A percentile compares a stretch with the other conserved stretches of the same genome.
These are phyloP conservation scores for Yarrowia bubula DNA, from an alignment of 805 yeast species.

Conservation along the genomic window DNA sequence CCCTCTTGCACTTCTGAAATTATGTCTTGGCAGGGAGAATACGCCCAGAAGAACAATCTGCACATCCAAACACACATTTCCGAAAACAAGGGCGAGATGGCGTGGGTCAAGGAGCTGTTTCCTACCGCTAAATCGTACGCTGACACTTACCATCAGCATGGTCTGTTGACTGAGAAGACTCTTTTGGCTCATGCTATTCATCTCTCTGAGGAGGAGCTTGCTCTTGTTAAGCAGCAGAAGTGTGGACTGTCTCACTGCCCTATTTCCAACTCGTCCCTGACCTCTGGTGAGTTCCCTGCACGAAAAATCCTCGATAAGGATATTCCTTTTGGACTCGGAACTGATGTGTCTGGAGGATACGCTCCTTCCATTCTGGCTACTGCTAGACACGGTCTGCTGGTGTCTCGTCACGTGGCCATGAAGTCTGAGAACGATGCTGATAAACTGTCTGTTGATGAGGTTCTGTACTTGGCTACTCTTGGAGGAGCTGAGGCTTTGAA, in stretches of 20 bases:
- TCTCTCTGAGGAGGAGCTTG: constrained; percentile 60
- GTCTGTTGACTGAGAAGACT: constrained; percentile 61
- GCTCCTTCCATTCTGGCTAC: constrained; percentile 61
- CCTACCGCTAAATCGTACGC: constrained; percentile 71
- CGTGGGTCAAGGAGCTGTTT: constrained; percentile 67
- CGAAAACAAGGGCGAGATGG: constrained; percentile 74
- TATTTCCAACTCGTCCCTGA: constrained; percentile 78
- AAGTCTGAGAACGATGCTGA: constrained; percentile 46
- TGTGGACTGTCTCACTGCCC: constrained; percentile 93
- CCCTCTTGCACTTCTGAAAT: constrained; percentile 73
- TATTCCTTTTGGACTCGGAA: constrained; percentile 77
- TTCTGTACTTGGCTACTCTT: constrained; percentile 73
- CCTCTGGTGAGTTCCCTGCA: constrained; percentile 88
- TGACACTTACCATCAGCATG: constrained; percentile 67
- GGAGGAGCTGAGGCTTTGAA: constrained; percentile 85
- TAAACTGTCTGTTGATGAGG: constrained; percentile 66
- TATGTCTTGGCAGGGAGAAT: constrained; percentile 59
- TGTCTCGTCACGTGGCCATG: constrained; percentile 70
- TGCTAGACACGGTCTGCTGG: constrained; percentile 68
- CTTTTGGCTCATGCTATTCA: constrained; percentile 90
- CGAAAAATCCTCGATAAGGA: constrained; percentile 61
- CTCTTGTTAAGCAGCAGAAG: constrained; percentile 51
- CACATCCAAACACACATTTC: constrained; percentile 90
- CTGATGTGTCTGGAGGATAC: constrained; percentile 78
- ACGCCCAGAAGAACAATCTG: constrained; percentile 48